Evolutionary conservation across 164 flowering plant species (phyloP).

Genomic region (Magnolia kwangsiensis): DNA sequence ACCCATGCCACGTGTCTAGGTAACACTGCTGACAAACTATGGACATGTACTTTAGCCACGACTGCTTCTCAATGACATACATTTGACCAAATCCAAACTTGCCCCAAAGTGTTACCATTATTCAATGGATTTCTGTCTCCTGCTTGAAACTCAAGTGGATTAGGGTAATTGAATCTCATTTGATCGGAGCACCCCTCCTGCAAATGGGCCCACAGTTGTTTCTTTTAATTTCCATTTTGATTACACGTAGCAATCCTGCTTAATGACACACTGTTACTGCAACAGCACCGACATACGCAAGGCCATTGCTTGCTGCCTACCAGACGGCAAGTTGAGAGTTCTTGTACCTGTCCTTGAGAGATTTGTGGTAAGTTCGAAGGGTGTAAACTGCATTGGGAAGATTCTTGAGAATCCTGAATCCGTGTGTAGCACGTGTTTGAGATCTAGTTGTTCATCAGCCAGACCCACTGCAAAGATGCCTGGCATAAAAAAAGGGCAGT

Average conservation of each 20-base stretch:
- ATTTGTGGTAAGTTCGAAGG: constrained; percentile 70
- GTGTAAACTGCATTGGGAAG: neutral
- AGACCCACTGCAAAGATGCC: no score
- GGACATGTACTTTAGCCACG: no score
- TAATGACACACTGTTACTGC: neutral
- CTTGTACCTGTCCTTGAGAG: constrained; percentile 94
- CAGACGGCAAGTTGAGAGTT: constrained; percentile 55
- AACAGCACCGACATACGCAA: constrained; percentile 62
- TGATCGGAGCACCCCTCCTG: neutral
- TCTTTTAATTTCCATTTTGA: neutral
- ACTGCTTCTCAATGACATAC: no score
- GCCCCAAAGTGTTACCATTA: no score
- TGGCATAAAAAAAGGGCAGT: no score
- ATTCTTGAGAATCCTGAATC: neutral
- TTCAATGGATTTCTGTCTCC: neutral
- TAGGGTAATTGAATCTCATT: neutral
- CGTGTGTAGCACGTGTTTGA: neutral
- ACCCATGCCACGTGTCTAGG: no score
- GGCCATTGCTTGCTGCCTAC: constrained; percentile 67
- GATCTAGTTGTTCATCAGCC: neutral
- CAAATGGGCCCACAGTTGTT: neutral
- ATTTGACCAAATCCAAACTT: no score
- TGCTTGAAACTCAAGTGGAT: neutral
- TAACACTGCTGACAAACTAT: no score
- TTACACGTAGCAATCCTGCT: neutral